Evolutionary conservation across 192 early-diverging fungal genomes (phyloP).

Genomic region (Helicostylum pulchrum): DNA sequence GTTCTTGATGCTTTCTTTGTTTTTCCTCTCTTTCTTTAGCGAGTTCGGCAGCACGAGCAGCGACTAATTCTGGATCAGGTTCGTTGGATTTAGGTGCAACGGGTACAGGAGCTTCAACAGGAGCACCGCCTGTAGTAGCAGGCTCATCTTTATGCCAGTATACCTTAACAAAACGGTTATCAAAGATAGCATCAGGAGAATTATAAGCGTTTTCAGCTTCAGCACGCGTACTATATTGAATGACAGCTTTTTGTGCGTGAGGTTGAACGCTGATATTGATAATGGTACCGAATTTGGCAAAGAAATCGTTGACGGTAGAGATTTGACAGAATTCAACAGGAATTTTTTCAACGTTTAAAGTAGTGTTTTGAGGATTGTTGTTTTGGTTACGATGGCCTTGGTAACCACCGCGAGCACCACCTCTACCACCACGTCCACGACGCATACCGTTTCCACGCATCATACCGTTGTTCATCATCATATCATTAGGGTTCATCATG

Average conservation of each 20-base stretch:
- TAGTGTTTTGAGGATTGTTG: slow-evolving; percentile 41
- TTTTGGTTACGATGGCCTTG: slow-evolving; percentile 24
- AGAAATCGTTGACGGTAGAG: slow-evolving; percentile 73
- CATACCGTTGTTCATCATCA: slow-evolving; percentile 12
- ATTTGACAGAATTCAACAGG: slow-evolving; percentile 63
- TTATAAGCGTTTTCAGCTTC: slow-evolving; percentile 72
- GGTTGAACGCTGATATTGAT: slow-evolving; percentile 68
- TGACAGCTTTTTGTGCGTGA: slow-evolving; percentile 48
- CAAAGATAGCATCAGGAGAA: slow-evolving; percentile 78
- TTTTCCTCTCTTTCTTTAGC: slow-evolving; percentile 45
- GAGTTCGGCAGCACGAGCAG: slow-evolving; percentile 43
- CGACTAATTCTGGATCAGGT: slow-evolving; percentile 38
- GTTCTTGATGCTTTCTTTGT: slow-evolving; percentile 49
- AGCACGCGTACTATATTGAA: slow-evolving; percentile 57
- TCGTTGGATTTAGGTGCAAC: slow-evolving; percentile 29
- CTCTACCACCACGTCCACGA: slow-evolving; percentile 47
- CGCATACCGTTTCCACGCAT: slow-evolving; percentile 3
- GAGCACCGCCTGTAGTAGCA: slow-evolving; percentile 5
- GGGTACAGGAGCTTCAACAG: slow-evolving; percentile 13
- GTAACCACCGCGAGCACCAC: slow-evolving; percentile 43
- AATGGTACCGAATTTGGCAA: slow-evolving; percentile 74
- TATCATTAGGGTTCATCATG: slow-evolving; percentile 5
- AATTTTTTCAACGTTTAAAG: slow-evolving; percentile 73
- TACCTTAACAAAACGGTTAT: slow-evolving; percentile 85
- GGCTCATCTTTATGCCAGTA: slow-evolving; percentile 64